Percentiles rank a stretch among this genome's conserved stretches.
These are phyloP conservation scores for Dothistroma septosporum DNA, from an alignment of 2,329 filamentous ascomycete genomes.

Conservation along the genomic window DNA sequence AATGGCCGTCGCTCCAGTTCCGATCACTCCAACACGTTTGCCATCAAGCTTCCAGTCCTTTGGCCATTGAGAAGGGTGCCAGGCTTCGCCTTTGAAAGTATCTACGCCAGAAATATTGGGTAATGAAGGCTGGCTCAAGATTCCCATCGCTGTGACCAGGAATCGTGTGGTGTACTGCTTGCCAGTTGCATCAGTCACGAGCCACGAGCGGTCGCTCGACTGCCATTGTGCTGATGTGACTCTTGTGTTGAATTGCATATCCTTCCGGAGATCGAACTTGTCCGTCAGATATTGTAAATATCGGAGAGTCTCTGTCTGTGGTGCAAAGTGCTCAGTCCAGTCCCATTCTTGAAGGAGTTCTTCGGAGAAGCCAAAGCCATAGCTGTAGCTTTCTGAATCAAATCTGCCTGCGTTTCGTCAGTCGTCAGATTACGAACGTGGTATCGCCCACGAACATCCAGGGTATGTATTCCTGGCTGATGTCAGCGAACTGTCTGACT, in stretches of 20 bases:
- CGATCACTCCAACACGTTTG: constrained; percentile 37
- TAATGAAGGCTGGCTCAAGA: constrained; percentile 34
- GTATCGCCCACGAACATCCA: constrained; percentile 5
- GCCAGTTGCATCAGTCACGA: constrained; percentile 25
- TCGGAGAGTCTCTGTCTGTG: constrained; percentile 34
- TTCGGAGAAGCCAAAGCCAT: constrained; percentile 30
- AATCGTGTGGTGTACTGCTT: constrained; percentile 27
- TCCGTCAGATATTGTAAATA: constrained; percentile 37
- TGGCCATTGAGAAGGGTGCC: constrained; percentile 37
- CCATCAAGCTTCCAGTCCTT: constrained; percentile 22
- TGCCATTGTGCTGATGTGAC: constrained; percentile 36
- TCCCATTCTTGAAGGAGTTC: constrained; percentile 31
- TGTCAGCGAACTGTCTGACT: constrained; percentile 19
- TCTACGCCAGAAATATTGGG: constrained; percentile 36
- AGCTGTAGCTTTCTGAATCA: constrained; percentile 21
- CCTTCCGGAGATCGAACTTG: constrained; percentile 33
- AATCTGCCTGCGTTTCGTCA: neutral
- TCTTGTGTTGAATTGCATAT: constrained; percentile 43
- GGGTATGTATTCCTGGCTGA: constrained; percentile 43
- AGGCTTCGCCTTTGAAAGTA: constrained; percentile 32
- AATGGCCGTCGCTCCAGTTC: constrained; percentile 32
- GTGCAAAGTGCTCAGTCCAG: constrained; percentile 37
- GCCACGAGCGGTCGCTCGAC: constrained; percentile 31
- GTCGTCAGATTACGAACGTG: neutral
- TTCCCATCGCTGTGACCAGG: constrained; percentile 35